A percentile compares a stretch with the other conserved stretches of the same genome.
phyloP scores from a whole-genome alignment of 1,139 yeast species.

The Eremothecium gossypii region DNA sequence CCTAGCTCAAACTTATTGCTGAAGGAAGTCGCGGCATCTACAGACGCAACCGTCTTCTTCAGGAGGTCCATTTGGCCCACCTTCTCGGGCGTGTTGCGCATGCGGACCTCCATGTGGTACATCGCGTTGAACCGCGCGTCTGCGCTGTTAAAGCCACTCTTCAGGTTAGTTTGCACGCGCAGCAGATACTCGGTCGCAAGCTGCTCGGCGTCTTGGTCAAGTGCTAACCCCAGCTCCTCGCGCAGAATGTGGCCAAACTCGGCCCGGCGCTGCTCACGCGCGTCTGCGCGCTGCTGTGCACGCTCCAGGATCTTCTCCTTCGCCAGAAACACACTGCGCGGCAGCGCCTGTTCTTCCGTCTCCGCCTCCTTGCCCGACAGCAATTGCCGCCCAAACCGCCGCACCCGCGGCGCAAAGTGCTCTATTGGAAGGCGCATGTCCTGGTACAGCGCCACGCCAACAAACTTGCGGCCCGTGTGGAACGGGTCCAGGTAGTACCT shows the following conservation, averaged over 20 bases:
- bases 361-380: conserved; percentile 45
- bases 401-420: conserved; percentile 75
- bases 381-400: conserved; percentile 71
- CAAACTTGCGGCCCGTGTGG: conserved; percentile 85
- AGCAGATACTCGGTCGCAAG: conserved; percentile 45
- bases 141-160: conserved; percentile 41
- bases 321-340: conserved; percentile 47
- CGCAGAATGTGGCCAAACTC: conserved; percentile 24
- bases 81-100: conserved; percentile 37
- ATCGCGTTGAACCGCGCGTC: conserved; percentile 55
- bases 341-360: conserved; percentile 39
- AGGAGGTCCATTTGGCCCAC: conserved; percentile 32
- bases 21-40: conserved; percentile 28
- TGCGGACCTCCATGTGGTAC: conserved; percentile 41
- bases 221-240: conserved; percentile 25
- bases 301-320: conserved; percentile 41
- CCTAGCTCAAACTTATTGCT: conserved; percentile 34
- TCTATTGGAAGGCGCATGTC: conserved; percentile 70
- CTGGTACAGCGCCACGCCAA: conserved; percentile 71
- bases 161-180: conserved; percentile 40
- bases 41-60: conserved; percentile 18
- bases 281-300: conserved; percentile 33
- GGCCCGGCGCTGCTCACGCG: conserved; percentile 30
- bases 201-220: conserved; percentile 32
- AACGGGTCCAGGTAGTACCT: conserved; percentile 92